Evolutionary conservation across 1,139 yeast genomes (phyloP), one percentile per base, ranked within the genome.

Genomic region (Debaryomycetaceae sp.): DNA sequence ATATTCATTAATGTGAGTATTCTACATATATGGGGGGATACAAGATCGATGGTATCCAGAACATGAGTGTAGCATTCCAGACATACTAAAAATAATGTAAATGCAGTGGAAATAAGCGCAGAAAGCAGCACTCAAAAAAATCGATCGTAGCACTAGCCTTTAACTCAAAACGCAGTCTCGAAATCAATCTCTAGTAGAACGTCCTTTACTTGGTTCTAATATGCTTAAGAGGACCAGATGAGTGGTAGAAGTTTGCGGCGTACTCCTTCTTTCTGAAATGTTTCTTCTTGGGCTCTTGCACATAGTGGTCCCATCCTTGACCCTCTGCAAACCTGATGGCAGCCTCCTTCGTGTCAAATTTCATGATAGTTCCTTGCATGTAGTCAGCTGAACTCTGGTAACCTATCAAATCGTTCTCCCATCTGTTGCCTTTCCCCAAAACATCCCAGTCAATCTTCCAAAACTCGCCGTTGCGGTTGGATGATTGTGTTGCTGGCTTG

Each of bases 401-500:
- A 14, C 96, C 96, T 66, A 87, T 87, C 56, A 87, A 70, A 56
- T 87, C 94, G 63, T 87, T 87, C 60, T 87, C 95, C 95, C 95
- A 87, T 59, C 95, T 73, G 68, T 87, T 81, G 31, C 86, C 88
- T 53, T 83, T 79, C 35, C 83, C 83, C 42, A 83, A 68, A 33
- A 85, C 78, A 56, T 87, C 95, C 92, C 94, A 87, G 64, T 87
- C 95, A 47, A 87, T 59, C 56, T 79, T 79, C 96, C 96, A 87
- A 51, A 65, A 67, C 47, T 64, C 61, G 13, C 78, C 75, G 53
- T 78, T 75, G 53, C 70, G 68, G 45, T 67, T 63, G 13, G 91
- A 87, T 33, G 87, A 79, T 66, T 87, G 96, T 26, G 94, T 87
- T 33, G 95, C 94, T 9, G 89, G 75, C 65, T 85, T 84, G 47